These are phyloP conservation scores for Aspergillus proliferans DNA, from an alignment of 2,329 filamentous ascomycete species.

Conservation along the genomic window DNA sequence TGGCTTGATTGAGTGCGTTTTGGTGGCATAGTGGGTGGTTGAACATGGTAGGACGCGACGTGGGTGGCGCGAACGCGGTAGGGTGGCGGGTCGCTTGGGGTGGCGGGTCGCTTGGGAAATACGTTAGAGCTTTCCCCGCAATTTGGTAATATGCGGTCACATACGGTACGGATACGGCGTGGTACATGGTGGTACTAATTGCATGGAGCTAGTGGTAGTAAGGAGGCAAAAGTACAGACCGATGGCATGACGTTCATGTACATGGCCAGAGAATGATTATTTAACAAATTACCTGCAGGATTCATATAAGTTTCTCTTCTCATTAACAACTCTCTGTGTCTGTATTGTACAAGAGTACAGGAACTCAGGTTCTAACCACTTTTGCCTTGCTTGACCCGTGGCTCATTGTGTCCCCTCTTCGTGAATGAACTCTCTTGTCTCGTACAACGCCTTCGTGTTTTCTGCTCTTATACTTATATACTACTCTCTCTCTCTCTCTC, in stretches of 20 bases:
- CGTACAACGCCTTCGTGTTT: conserved; percentile 10
- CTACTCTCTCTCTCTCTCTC: background rate
- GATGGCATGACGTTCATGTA: too few species aligned
- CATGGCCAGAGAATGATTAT: background rate
- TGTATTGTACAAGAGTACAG: too few species aligned
- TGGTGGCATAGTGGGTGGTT: too few species aligned
- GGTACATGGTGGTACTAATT: background rate
- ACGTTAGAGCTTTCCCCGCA: conserved; percentile 19
- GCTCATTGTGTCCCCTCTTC: conserved; percentile 14
- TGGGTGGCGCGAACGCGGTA: too few species aligned
- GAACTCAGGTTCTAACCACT: too few species aligned
- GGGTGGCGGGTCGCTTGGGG: too few species aligned
- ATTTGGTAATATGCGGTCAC: conserved; percentile 4
- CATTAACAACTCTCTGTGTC: too few species aligned
- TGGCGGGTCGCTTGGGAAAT: too few species aligned
- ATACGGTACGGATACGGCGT: background rate
- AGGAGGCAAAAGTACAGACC: background rate
- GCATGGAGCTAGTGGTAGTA: background rate
- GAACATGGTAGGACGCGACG: too few species aligned
- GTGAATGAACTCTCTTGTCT: conserved; percentile 1
- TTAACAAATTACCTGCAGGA: background rate
- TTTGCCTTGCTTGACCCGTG: conserved; percentile 13
- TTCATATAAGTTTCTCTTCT: too few species aligned
- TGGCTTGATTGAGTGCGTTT: too few species aligned
- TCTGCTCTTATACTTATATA: conserved; percentile 6